Base-by-base conservation (phyloP, 2,329 filamentous ascomycete species). In the Fusarium torreyae region DNA sequence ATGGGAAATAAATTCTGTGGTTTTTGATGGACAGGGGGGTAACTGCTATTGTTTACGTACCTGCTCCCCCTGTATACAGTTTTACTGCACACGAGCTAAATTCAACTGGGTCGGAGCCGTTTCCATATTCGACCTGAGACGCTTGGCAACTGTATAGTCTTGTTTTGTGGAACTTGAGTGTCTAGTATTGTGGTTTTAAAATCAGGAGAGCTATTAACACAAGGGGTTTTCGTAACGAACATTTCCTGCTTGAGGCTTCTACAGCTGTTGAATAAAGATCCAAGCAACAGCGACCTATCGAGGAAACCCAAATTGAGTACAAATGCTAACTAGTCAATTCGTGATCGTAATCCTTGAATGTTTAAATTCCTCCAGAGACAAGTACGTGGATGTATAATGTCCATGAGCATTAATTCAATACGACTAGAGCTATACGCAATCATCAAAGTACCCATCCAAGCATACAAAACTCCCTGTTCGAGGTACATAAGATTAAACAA, bases 401-500 rank as follows among this genome's bases (percentile, higher is more conserved):
- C 17, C 40, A 24, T 9, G n/a, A 17, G 20, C 14, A 20, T 46
- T 28, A 26, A 39, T 38, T 26, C 46, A 26, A n/a, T n/a, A 38
- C 46, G 8, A 38, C 26, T 43, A 18, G 33, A 55, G 33, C 26
- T 39, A 45, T 45, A 18, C 22, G 31, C 24, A 38, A 24, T 13
- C 8, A 39, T 18, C 18, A 26, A 11, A 44, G 9, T 18, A 18
- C 14, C 22, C n/a, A 17, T 46, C 22, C 8, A 33, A 13, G 18
- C 17, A 28, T 15, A 57, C 13, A 43, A 43, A 28, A 31, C 20
- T n/a, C 26, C 36, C 6, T 26, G 6, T 28, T 17, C 43, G n/a
- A 33, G 48, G 20, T 26, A 55, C 40, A 48, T 28, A 26, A 24
- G 53, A 40, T 36, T 28, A 28, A 28, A 46, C 26, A 48, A 28